Evolutionary conservation across 2,329 filamentous ascomycete genomes (phyloP), one percentile per base, ranked within the genome.

Genomic region (Paracamarosporium sp.): DNA sequence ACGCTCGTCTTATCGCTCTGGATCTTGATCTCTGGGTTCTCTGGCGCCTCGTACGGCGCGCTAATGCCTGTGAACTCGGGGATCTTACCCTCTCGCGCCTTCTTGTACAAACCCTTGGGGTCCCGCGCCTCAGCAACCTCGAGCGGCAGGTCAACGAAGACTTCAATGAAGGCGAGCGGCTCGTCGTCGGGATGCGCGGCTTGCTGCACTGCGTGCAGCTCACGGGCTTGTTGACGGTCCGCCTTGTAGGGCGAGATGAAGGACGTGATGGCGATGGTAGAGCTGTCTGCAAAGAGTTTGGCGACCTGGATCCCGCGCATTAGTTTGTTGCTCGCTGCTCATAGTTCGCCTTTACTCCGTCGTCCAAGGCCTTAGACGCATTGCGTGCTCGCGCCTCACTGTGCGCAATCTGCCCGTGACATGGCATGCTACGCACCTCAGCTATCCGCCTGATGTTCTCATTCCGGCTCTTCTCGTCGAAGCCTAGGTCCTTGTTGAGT

Each of bases 371-470:
- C n/a, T 56, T 59, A 43, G 53, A 54, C 53, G 47, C 44, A 64
- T 65, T 44, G 60, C 62, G 62, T 65, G 65, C 61, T 63, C 50
- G 44, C 36, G 53, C 41, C 41, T 31, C 30, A 9, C 24, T 38
- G 54, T 59, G 46, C 50, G 58, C 48, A 35, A 63, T 56, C 5
- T 20, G 41, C n/a, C 24, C 15, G 12, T 5, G 24, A 22, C 6
- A 31, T 36, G 13, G 20, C 25, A 28, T n/a, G 13, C 13, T 13
- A 61, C 67, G 27, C 70, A 81, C 80, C 84, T 99, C 94, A 53
- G 91, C 92, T 72, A 99, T 97, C 64, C 95, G 89, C 60, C 95
- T 88, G 76, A 99, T 99, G 82, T 99, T 99, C 85, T 99, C 95
- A 76, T 94, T 96, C 69, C 95, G 88, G 82, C 97, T 93, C 74